Base-by-base conservation (phyloP, 1,284 basidiomycete species). In the Volvariella volvacea region DNA sequence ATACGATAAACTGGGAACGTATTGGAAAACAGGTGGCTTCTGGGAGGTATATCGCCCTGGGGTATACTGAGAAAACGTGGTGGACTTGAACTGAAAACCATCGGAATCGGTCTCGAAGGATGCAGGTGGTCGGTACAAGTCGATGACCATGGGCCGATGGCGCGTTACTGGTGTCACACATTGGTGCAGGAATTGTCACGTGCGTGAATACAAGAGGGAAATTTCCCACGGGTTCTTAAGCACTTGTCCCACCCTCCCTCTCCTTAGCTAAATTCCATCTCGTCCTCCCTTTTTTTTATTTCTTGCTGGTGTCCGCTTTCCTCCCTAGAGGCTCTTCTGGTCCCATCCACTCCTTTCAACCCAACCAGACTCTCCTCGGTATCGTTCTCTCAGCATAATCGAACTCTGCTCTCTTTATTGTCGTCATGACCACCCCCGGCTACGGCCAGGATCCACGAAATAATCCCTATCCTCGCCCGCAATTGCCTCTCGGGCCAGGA, bases 371-470 rank as follows among this genome's bases (percentile, higher is more conserved):
- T 52, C 52, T 44, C 49, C 47, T 48, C 49, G 45, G 49, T 56
- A 56, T 52, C 47, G 46, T 53, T 51, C 47, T 40, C 41, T 49
- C 48, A 47, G 48, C 47, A 57, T 53, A 31, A 55, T 46, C 54
- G 48, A 47, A 47, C 46, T 44, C 50, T 53, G 54, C 61, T 55
- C 58, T 58, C 56, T 54, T 53, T 48, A 16, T 16, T 25, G 33
- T 16, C 25, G 37, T 28, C 45, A 47, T 25, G 45, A 21, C n/a
- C 45, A 36, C 34, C 53, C 56, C 51, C 50, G 61, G 60, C 60
- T 57, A 48, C 19, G 34, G 34, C 34, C 52, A 59, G 49, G 59
- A 64, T 53, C 56, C 61, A 42, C 55, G 57, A 45, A 61, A 58
- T 48, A 59, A 58, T 52, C 55, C 55, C 48, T 45, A 54, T 47